These are phyloP conservation scores for Trichoderma atroviride DNA, from an alignment of 2,329 filamentous ascomycete species.

Conservation along the genomic window DNA sequence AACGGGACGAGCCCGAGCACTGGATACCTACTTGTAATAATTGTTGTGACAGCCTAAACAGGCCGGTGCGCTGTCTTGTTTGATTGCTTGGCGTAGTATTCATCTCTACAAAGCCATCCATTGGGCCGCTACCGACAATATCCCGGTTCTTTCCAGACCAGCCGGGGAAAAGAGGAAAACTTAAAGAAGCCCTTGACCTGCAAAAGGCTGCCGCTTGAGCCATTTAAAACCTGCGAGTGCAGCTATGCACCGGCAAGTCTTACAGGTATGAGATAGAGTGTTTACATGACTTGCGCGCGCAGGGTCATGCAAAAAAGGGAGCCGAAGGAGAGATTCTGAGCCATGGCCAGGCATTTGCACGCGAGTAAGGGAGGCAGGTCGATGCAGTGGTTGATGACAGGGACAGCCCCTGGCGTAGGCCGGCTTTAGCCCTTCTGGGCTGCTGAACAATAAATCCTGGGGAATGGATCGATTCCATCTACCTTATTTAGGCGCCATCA, in stretches of 20 bases:
- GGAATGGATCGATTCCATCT: constrained; percentile 22
- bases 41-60: constrained; percentile 1
- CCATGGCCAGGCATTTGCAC: not conserved
- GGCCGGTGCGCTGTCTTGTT: not conserved
- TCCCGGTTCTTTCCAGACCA: constrained; percentile 17
- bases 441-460: constrained; percentile 23
- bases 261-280: not conserved
- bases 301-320: constrained; percentile 9
- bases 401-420: constrained; percentile 27
- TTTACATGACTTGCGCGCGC: constrained; percentile 21
- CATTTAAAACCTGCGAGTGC: constrained; percentile 19
- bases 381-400: not conserved
- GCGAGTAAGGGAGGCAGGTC: not conserved
- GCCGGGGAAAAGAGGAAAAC: not conserved
- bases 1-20: constrained; percentile 26
- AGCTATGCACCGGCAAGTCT: not conserved
- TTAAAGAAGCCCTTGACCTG: not conserved
- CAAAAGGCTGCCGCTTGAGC: constrained; percentile 16
- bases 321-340: not conserved
- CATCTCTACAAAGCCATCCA: constrained; percentile 4
- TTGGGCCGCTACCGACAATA: constrained; percentile 17
- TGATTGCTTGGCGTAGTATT: not conserved
- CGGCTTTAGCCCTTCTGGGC: not conserved
- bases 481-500: constrained; percentile 15
- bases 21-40: not conserved